These are phyloP conservation scores for Paracamarosporium sp. DNA, from an alignment of 2,329 filamentous ascomycete genomes.

Conservation along the genomic window DNA sequence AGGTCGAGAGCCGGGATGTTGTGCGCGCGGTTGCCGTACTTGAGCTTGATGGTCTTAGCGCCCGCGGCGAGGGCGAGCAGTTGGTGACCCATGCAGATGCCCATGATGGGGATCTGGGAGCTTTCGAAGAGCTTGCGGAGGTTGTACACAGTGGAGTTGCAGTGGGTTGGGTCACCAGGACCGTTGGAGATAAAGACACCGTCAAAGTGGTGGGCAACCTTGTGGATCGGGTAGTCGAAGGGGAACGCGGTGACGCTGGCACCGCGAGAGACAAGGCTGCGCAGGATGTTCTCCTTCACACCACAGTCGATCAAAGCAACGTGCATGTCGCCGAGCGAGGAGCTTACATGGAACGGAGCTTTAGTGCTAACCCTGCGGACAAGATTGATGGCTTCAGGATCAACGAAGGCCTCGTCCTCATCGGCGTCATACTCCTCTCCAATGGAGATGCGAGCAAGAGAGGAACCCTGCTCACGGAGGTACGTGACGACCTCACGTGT, in stretches of 20 bases:
- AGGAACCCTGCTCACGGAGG: constrained; percentile 95
- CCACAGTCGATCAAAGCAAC: constrained; percentile 96
- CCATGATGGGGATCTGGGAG: constrained; percentile 92
- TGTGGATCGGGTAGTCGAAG: constrained; percentile 97
- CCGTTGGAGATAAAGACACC: constrained; percentile 99
- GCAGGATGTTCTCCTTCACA: constrained; percentile 99
- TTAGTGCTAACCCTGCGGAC: constrained; percentile 98
- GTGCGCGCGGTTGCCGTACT: constrained; percentile 98
- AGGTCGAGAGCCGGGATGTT: constrained; percentile 96
- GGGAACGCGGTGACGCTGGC: constrained; percentile 94
- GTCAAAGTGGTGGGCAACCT: constrained; percentile 96
- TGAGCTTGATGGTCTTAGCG: constrained; percentile 92
- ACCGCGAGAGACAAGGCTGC: constrained; percentile 88
- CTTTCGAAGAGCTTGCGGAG: constrained; percentile 88
- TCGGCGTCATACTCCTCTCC: constrained; percentile 99
- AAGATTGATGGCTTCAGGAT: constrained; percentile 95
- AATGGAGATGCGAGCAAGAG: constrained; percentile 89
- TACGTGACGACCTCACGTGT: constrained; percentile 96
- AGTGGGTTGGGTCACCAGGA: constrained; percentile 96
- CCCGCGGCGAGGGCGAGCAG: constrained; percentile 89
- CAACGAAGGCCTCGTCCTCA: constrained; percentile 94
- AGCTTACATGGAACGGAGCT: constrained; percentile 93
- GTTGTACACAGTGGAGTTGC: constrained; percentile 92
- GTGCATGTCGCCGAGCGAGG: constrained; percentile 82
- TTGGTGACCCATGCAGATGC: constrained; percentile 97